Base-by-base conservation (phyloP, 768 basidiomycete species). In the Lanmaoa pseudosensibilis region DNA sequence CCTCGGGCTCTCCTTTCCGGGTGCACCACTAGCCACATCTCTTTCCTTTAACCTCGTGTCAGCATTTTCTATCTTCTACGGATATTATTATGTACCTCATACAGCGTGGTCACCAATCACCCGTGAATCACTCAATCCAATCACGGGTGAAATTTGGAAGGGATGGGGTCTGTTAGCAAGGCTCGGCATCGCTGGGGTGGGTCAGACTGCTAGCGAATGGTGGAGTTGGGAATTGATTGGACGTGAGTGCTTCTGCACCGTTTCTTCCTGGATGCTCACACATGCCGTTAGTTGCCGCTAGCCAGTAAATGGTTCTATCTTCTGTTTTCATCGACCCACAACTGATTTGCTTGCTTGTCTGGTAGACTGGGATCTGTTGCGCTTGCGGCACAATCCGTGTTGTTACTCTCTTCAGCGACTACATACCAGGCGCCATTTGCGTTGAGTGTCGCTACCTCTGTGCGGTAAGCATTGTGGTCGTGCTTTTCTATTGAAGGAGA, bases 151-250 rank as follows among this genome's bases (percentile, higher is more conserved):
- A 9, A 82, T 83, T 63, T 89, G 94, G 69, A 83, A 80, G 3
- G 80, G 78, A 53, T 78, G 94, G 19, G 83, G 87, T 1, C 72
- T 89, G 9, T 70, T 98, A 40, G 77, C 87, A 6, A 83, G 82
- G 41, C 78, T 98, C 0, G 92, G 95, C 0, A 64, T 95, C 4
- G 90, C 90, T 11, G 94, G 96, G 11, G 84, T 92, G 21, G 53
- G 85, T 1, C 92, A 94, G 70, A 87, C 84, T 4, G 92, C 91
- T 1, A 86, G 84, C 4, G 96, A 97, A 72, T 98, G 95, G 96
- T 98, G 95, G 94, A 87, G 89, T 38, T 96, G 96, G 96, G 94
- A 97, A 73, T 80, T 93, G 7, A 73, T 90, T 33, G 87, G 86
- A 23, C 74, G 70, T 72, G 54, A 62, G 70, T 63, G 6, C n/a